Percentiles rank a stretch among this genome's conserved stretches.
Conservation (phyloP, 495 filamentous ascomycete species). For the Astrocystis sublimbata region DNA sequence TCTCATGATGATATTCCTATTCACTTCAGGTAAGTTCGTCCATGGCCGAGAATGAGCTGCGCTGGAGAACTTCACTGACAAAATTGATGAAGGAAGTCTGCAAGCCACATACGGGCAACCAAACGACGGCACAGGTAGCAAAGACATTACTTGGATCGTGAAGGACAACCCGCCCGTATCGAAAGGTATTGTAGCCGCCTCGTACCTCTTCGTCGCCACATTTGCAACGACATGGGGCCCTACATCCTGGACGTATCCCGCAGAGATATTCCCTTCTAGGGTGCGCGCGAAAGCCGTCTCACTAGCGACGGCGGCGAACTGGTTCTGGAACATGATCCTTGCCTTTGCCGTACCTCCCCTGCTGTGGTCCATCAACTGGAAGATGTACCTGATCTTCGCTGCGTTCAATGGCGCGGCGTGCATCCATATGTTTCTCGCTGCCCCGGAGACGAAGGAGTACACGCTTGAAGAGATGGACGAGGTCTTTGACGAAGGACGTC, state of each 20-base stretch:
- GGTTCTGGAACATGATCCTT: conserved; percentile 71
- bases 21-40: conserved; percentile 68
- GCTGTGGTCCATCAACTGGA: conserved; percentile 55
- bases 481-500: conserved; percentile 56
- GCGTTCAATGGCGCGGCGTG: conserved; percentile 69
- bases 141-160: conserved; percentile 60
- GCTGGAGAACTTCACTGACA: neutral
- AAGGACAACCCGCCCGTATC: conserved; percentile 48
- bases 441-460: conserved; percentile 78
- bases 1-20: conserved; percentile 68
- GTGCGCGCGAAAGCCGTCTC: conserved; percentile 69
- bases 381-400: conserved; percentile 68
- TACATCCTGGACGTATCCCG: conserved; percentile 79
- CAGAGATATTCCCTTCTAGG: conserved; percentile 75
- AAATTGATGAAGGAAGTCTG: conserved; percentile 47
- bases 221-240: conserved; percentile 80
- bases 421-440: conserved; percentile 67
- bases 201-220: conserved; percentile 73
- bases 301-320: conserved; percentile 65
- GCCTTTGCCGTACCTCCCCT: conserved; percentile 64
- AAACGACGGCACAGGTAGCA: conserved; percentile 40
- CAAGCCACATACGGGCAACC: conserved; percentile 58
- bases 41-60: neutral
- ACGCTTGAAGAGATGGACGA: conserved; percentile 71
- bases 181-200: conserved; percentile 62